Evolutionary conservation across 768 basidiomycete genomes (phyloP), one percentile per base, ranked within the genome.

Genomic region (Phylloporus sp.): DNA sequence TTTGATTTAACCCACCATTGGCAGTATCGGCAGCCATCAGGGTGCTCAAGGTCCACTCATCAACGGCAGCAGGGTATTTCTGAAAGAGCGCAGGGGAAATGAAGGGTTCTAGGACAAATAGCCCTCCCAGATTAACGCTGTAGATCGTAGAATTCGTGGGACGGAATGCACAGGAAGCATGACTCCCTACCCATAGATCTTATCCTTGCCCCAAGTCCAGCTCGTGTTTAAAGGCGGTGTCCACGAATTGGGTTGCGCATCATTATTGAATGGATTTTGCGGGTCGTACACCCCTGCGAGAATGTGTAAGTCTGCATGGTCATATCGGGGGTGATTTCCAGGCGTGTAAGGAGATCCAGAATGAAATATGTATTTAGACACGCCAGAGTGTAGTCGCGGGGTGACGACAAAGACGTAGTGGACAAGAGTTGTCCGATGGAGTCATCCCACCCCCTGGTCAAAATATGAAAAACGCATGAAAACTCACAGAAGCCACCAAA

Each of bases 81-180:
- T 87, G 79, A 70, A 73, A 87, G 31, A 86, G 65, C 4, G 73
- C 73, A 0, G 87, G 86, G 2, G 78, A 70, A 66, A 90, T 88
- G 71, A 88, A 89, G 4, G 88, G 90, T 67, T 94, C 91, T 27
- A 84, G 77, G 22, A 84, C 81, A 60, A 91, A 82, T 68, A 84
- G 80, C 1, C 89, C 89, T 31, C 85, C 86, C 29, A 91, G 70
- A 62, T 90, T 90, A 41, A 86, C 82, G 15, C 81, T 76, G 43
- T 16, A n/a, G 22, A 22, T 42, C 11, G 55, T 23, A 56, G 62
- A 23, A 56, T 53, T 52, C 43, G 50, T 32, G 23, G 34, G 24
- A 52, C 32, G 38, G 48, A 32, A 23, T 47, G 2, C n/a, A 42
- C 22, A 44, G 13, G 16, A 59, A 34, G 54, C 43, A 55, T 47